Percentiles rank a stretch among this genome's conserved stretches.
Conservation (phyloP, 768 basidiomycete species). For the Xerocomellus intermedius region DNA sequence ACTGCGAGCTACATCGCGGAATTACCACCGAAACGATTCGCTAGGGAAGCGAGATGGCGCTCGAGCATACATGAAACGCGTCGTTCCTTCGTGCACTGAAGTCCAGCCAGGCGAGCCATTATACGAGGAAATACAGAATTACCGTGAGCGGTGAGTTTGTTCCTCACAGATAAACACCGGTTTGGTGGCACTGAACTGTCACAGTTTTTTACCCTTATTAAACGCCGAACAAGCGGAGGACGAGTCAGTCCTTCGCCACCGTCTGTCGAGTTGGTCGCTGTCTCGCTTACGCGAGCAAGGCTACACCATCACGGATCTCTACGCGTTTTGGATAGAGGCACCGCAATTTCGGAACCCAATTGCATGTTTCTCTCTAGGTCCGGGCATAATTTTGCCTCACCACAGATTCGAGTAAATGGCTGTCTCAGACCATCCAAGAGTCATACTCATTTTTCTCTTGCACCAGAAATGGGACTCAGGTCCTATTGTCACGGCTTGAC, state of each 20-base stretch:
- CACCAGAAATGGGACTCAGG: slow-evolving; percentile 65
- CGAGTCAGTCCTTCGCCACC: slow-evolving; percentile 55
- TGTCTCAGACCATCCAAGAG: not conserved
- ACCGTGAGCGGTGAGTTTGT: slow-evolving; percentile 49
- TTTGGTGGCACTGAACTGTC: not conserved
- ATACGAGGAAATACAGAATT: slow-evolving; percentile 50
- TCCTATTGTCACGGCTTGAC: slow-evolving; percentile 61
- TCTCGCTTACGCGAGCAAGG: slow-evolving; percentile 64
- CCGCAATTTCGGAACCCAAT: slow-evolving; percentile 63
- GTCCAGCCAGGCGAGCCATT: slow-evolving; percentile 41
- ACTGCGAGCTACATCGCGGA: slow-evolving; percentile 49
- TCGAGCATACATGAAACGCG: slow-evolving; percentile 37
- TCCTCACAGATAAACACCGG: not conserved
- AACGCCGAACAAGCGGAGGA: slow-evolving; percentile 64
- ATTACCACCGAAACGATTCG: slow-evolving; percentile 11
- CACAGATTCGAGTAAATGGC: slow-evolving; percentile 67
- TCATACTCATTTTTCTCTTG: slow-evolving; percentile 2
- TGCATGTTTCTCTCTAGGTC: slow-evolving; percentile 63
- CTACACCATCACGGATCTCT: slow-evolving; percentile 64
- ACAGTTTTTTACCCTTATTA: slow-evolving; percentile 48
- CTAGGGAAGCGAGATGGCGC: slow-evolving; percentile 9
- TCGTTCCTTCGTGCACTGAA: slow-evolving; percentile 34
- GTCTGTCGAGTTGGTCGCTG: slow-evolving; percentile 67
- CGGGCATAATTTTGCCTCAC: slow-evolving; percentile 60
- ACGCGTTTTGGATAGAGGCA: slow-evolving; percentile 67